Percentiles rank a stretch among this genome's conserved stretches.
Evolutionary conservation across 1,284 basidiomycete genomes (phyloP).

Genomic region (Trametes hirsuta): DNA sequence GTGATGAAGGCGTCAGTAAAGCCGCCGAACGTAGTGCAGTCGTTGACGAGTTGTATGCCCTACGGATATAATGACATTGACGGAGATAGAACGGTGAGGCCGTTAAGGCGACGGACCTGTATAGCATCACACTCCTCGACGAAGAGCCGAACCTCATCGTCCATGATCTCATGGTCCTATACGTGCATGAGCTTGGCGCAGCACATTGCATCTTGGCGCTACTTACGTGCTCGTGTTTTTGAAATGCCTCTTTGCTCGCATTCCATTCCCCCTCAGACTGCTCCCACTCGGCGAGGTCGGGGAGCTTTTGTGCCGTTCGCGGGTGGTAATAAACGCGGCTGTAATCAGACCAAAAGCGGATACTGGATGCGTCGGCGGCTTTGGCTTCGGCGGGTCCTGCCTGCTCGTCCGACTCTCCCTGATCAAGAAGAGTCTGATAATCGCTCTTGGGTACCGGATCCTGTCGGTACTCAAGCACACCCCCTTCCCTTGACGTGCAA

Average conservation of each 20-base stretch:
- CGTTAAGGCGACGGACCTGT: constrained; percentile 51
- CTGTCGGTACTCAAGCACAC: constrained; percentile 55
- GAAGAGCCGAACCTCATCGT: constrained; percentile 63
- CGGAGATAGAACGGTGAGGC: neutral
- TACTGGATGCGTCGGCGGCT: constrained; percentile 29
- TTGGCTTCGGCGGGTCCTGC: constrained; percentile 20
- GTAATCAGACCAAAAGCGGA: constrained; percentile 81
- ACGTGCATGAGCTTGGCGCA: neutral
- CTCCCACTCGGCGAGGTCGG: constrained; percentile 60
- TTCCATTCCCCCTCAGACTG: constrained; percentile 58
- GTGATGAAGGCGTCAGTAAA: constrained; percentile 62
- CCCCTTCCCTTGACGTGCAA: constrained; percentile 48
- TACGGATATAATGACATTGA: constrained; percentile 28
- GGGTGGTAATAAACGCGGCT: constrained; percentile 70
- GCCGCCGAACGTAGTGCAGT: constrained; percentile 63
- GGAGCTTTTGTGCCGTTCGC: constrained; percentile 63
- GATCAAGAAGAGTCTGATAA: constrained; percentile 52
- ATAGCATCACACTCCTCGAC: constrained; percentile 75
- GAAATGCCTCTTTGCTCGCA: constrained; percentile 53
- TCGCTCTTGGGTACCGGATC: constrained; percentile 52
- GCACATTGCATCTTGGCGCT: neutral
- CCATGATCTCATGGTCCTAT: constrained; percentile 50
- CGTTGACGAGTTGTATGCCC: constrained; percentile 71
- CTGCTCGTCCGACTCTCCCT: constrained; percentile 25
- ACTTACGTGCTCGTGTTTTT: constrained; percentile 56